Conservation (phyloP, 352 stramenopile species). For the Globisporangium alternatum region DNA sequence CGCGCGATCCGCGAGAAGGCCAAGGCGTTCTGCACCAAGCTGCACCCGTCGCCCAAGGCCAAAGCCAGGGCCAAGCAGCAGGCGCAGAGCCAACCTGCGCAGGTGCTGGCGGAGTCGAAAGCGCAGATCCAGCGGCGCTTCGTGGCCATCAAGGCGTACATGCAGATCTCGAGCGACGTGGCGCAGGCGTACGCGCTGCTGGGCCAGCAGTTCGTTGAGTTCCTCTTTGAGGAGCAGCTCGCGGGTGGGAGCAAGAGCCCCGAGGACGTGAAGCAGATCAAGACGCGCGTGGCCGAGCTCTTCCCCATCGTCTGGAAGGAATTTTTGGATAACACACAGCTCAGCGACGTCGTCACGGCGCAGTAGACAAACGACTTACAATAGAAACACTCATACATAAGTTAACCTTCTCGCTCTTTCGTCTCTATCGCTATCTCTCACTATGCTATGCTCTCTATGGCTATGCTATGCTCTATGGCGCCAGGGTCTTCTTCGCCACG, state of each 20-base stretch:
- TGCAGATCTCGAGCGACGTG: constrained; percentile 43
- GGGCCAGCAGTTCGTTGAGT: constrained; percentile 63
- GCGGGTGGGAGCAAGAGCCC: constrained; percentile 16
- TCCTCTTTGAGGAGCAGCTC: constrained; percentile 42
- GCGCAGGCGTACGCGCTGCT: constrained; percentile 41
- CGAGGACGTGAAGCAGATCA: constrained; percentile 27
- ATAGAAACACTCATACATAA: neutral
- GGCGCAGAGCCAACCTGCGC: constrained; percentile 8
- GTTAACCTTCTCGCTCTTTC: neutral
- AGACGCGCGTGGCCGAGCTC: constrained; percentile 51
- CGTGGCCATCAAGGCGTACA: constrained; percentile 42
- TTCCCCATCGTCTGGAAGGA: constrained; percentile 74
- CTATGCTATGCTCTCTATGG: neutral
- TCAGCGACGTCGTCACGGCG: constrained; percentile 35
- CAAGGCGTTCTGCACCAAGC: constrained; percentile 52
- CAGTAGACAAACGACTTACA: neutral
- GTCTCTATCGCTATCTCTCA: neutral
- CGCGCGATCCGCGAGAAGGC: constrained; percentile 85
- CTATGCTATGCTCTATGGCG: neutral
- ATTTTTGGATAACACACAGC: constrained; percentile 49
- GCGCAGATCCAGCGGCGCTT: constrained; percentile 51
- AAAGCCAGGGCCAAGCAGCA: constrained; percentile 1
- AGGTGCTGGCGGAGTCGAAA: constrained; percentile 25
- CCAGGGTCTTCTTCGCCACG: neutral
- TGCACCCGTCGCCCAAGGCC: constrained; percentile 21